Base-by-base conservation (phyloP, 1,139 yeast genomes). In the Scheffersomyces quercinus region DNA sequence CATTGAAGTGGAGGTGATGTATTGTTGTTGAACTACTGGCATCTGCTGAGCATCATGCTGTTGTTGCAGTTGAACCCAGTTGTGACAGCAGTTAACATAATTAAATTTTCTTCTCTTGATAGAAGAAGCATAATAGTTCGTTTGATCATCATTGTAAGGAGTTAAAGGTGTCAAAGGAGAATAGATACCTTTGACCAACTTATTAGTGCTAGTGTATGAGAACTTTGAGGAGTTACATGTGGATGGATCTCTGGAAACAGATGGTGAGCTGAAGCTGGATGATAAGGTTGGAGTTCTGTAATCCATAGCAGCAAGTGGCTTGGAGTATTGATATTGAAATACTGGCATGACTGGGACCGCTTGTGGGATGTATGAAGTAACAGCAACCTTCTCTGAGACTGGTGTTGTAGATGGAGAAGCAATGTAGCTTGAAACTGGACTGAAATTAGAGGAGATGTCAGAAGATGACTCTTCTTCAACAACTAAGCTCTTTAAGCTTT, bases 151-250 rank as follows among this genome's bases (percentile, higher is more conserved):
- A 45, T 49, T 39, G 44, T 41, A 42, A 6, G 55, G 55, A 12
- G 56, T 52, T 28, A 51, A 41, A 8, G 56, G 56, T 10, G 55
- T 52, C 35, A 52, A 45, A 10, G 56, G 52, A 12, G 48, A 45
- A 11, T 26, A 31, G 12, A 31, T 14, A 9, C 24, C 35, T 20
- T 14, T 31, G 24, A 11, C n/a, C 10, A 31, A 14, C 20, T 20
- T 31, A 20, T 20, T 20, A 20, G 26, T 6, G 26, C 26, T 20
- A 6, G 26, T 20, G 26, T 20, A 20, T 20, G 26, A 20, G 26
- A 20, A 20, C 26, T 20, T 20, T 20, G 26, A 20, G 35, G 35
- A 31, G 35, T 13, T 31, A 24, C 35, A 31, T 31, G 35, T 20
- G 4, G 35, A 14, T 14, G 35, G 35, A 7, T 15, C 35, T 20